Percentiles rank a stretch among this genome's conserved stretches.
phyloP scores from a whole-genome alignment of 225 moss, liverwort and hornwort species.

The Ulota crispa region DNA sequence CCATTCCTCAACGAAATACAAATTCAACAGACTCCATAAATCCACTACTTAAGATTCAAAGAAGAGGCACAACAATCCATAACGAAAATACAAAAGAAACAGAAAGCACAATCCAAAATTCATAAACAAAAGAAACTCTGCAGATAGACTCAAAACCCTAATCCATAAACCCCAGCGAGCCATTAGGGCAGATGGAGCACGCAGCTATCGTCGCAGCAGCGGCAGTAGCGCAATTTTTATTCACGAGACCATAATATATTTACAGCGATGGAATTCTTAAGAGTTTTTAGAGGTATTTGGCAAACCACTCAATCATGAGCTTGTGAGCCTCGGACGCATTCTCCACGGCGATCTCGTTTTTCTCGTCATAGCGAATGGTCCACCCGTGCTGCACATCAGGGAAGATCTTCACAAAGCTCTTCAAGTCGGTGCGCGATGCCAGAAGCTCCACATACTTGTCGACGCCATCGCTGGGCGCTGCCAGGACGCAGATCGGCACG shows the following conservation, averaged over 20 bases:
- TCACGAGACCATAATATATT: background rate
- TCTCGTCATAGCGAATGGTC: constrained; percentile 51
- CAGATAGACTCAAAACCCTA: background rate
- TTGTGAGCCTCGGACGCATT: constrained; percentile 56
- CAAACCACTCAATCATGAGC: constrained; percentile 61
- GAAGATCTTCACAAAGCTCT: constrained; percentile 57
- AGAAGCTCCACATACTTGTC: constrained; percentile 38
- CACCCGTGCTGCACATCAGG: constrained; percentile 62
- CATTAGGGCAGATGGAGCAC: background rate
- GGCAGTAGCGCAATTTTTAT: background rate
- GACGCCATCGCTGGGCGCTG: constrained; percentile 32
- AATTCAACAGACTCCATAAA: background rate
- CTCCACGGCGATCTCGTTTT: constrained; percentile 35
- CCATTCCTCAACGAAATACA: background rate
- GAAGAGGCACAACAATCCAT: background rate
- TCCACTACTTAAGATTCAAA: background rate
- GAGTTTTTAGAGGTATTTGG: constrained; percentile 37
- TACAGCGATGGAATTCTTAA: background rate
- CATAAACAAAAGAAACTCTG: background rate
- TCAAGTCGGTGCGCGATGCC: constrained; percentile 28
- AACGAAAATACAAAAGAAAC: background rate
- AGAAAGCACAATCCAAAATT: no score
- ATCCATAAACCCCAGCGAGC: background rate
- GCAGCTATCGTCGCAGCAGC: background rate
- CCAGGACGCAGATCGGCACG: constrained; percentile 43